These are phyloP conservation scores for Mucor circinelloides DNA, from an alignment of 371 early-diverging fungal genomes.

Conservation along the genomic window DNA sequence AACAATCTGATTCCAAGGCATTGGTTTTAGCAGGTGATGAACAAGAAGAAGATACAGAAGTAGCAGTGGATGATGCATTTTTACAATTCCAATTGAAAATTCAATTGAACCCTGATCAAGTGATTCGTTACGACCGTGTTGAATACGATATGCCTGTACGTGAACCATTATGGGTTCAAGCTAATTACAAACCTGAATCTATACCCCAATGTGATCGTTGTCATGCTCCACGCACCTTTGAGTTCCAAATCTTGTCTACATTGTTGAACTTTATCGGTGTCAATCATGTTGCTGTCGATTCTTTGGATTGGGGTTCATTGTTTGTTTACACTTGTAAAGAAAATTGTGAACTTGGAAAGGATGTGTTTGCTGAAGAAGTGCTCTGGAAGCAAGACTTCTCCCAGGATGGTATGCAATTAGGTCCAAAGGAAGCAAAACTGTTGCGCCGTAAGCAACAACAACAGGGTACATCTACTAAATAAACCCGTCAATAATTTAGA, in stretches of 20 bases:
- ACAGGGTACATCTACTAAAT: not conserved
- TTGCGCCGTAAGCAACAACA: slow-evolving; percentile 11
- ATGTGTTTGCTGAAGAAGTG: slow-evolving; percentile 66
- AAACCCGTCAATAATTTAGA: not conserved
- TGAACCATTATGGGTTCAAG: slow-evolving; percentile 85
- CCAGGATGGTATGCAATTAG: slow-evolving; percentile 63
- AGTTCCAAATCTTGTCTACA: slow-evolving; percentile 85
- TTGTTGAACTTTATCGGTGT: slow-evolving; percentile 80
- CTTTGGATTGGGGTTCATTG: slow-evolving; percentile 93
- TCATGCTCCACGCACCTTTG: slow-evolving; percentile 78
- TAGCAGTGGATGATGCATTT: slow-evolving; percentile 91
- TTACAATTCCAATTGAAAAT: slow-evolving; percentile 88
- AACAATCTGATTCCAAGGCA: slow-evolving; percentile 42
- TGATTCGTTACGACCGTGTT: slow-evolving; percentile 81
- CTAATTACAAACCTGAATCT: slow-evolving; percentile 63
- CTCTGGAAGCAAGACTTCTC: slow-evolving; percentile 75
- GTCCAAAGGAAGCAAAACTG: slow-evolving; percentile 20
- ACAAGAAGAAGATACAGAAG: slow-evolving; percentile 73
- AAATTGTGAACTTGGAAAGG: slow-evolving; percentile 69
- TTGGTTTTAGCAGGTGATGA: slow-evolving; percentile 69
- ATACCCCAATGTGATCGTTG: slow-evolving; percentile 82
- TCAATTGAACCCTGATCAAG: slow-evolving; percentile 82
- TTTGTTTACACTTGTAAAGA: slow-evolving; percentile 86
- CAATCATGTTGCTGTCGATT: slow-evolving; percentile 69
- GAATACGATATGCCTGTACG: slow-evolving; percentile 64